Conservation (phyloP, 2,329 filamentous ascomycete species). For the Cyphellophora europaea region DNA sequence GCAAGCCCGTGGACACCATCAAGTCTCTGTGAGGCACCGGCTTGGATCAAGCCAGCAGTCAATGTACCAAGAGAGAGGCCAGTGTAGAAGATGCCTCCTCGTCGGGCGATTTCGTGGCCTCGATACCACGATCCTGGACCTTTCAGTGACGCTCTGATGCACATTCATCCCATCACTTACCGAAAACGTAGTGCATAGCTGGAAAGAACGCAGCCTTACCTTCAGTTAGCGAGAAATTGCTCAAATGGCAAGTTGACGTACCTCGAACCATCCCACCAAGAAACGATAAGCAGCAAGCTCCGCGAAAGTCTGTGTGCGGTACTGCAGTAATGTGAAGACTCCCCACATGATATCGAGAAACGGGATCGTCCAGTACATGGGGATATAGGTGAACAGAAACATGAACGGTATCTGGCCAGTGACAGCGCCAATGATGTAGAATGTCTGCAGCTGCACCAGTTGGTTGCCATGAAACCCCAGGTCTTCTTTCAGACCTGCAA, state of each 20-base stretch:
- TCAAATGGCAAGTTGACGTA: constrained; percentile 32
- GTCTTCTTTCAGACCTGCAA: constrained; percentile 45
- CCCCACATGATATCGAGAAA: constrained; percentile 46
- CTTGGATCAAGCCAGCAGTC: constrained; percentile 49
- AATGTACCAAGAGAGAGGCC: constrained; percentile 32
- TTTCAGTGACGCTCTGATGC: neutral
- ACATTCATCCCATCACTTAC: neutral
- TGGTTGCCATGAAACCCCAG: constrained; percentile 43
- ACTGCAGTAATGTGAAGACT: constrained; percentile 48
- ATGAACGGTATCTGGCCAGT: constrained; percentile 43
- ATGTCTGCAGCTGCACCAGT: constrained; percentile 45
- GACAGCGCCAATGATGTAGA: constrained; percentile 43
- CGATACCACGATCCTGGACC: constrained; percentile 14
- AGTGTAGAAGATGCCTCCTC: constrained; percentile 27
- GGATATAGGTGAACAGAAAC: constrained; percentile 37
- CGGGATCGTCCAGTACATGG: constrained; percentile 44
- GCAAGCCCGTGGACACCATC: constrained; percentile 39
- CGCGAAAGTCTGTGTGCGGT: constrained; percentile 27
- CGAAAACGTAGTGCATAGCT: constrained; percentile 23
- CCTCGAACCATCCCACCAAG: constrained; percentile 10
- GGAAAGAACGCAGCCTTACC: constrained; percentile 29
- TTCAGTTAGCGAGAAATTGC: neutral
- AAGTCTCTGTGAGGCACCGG: constrained; percentile 43
- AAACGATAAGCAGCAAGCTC: constrained; percentile 18
- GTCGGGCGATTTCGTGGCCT: constrained; percentile 24